These are phyloP conservation scores for Coriolopsis trogii DNA, from an alignment of 1,284 basidiomycete species.

Conservation along the genomic window DNA sequence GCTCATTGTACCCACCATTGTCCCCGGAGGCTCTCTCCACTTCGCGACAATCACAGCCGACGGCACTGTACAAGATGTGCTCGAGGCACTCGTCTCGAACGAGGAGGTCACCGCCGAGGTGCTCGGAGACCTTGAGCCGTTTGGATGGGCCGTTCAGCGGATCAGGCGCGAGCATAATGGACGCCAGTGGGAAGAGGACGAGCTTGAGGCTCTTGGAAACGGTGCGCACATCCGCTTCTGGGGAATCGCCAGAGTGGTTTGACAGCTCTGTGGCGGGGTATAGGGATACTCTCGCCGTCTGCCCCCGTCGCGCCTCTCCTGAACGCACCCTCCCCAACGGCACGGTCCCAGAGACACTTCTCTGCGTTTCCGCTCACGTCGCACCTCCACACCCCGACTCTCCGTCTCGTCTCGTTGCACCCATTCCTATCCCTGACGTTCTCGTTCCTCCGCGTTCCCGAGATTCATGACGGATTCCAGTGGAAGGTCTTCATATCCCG, in stretches of 20 bases:
- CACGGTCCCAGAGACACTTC: slow-evolving; percentile 56
- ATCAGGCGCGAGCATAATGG: slow-evolving; percentile 61
- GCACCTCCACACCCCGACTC: slow-evolving; percentile 65
- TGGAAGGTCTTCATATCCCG: slow-evolving; percentile 68
- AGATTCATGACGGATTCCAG: slow-evolving; percentile 74
- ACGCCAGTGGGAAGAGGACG: slow-evolving; percentile 69
- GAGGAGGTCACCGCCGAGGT: slow-evolving; percentile 57
- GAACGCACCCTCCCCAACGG: slow-evolving; percentile 38
- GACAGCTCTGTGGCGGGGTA: neutral
- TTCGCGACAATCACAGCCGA: slow-evolving; percentile 59
- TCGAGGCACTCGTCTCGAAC: slow-evolving; percentile 48
- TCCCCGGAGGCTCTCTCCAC: slow-evolving; percentile 61
- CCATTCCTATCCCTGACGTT: slow-evolving; percentile 57
- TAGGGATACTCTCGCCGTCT: slow-evolving; percentile 56
- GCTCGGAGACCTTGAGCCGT: slow-evolving; percentile 56
- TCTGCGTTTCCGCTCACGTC: slow-evolving; percentile 74
- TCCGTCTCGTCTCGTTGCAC: slow-evolving; percentile 76
- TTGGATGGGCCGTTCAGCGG: slow-evolving; percentile 69
- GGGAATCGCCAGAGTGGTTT: neutral
- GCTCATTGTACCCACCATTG: slow-evolving; percentile 62
- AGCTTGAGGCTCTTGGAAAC: slow-evolving; percentile 63
- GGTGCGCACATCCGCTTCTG: slow-evolving; percentile 41
- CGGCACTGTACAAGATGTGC: slow-evolving; percentile 61
- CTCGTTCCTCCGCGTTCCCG: slow-evolving; percentile 72
- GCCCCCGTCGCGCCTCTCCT: slow-evolving; percentile 56